These are phyloP conservation scores for Candida tropicalis DNA, from an alignment of 1,139 yeast species.

Conservation along the genomic window DNA sequence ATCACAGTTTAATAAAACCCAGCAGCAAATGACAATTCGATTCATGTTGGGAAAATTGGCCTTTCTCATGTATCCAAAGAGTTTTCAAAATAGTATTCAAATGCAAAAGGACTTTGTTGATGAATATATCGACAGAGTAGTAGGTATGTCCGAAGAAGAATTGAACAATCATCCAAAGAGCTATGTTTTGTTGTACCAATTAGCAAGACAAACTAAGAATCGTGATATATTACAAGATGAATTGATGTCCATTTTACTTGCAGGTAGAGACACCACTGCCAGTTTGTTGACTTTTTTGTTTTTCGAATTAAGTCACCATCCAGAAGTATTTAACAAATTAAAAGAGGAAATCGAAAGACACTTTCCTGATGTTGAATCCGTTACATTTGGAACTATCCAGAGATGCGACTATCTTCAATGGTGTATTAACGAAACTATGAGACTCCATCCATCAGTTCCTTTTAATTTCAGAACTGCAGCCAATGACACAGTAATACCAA, in stretches of 20 bases:
- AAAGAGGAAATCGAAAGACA: conserved; percentile 22
- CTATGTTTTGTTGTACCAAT: conserved; percentile 31
- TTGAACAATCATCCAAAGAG: conserved; percentile 22
- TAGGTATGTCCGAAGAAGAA: conserved; percentile 24
- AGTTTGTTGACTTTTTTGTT: conserved; percentile 30
- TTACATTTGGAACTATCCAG: conserved; percentile 50
- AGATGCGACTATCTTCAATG: conserved; percentile 46
- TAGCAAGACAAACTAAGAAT: conserved; percentile 30
- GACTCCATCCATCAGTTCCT: conserved; percentile 60
- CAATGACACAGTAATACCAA: conserved; percentile 46
- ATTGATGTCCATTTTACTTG: conserved; percentile 33
- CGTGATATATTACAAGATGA: conserved; percentile 30
- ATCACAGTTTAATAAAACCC: conserved; percentile 21
- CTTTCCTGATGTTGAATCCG: conserved; percentile 27
- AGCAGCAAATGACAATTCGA: conserved; percentile 27
- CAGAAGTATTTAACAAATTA: conserved; percentile 25
- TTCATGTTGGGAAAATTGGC: conserved; percentile 29
- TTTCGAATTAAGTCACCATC: conserved; percentile 28
- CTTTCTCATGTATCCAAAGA: conserved; percentile 23
- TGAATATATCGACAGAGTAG: conserved; percentile 30
- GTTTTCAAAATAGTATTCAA: conserved; percentile 21
- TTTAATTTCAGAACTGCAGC: conserved; percentile 46
- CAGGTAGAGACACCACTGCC: conserved; percentile 38
- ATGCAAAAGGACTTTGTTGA: conserved; percentile 31
- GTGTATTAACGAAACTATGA: conserved; percentile 51